phyloP scores from a whole-genome alignment of 164 flowering plant species.

The Kalanchoe fedtschenkoi region DNA sequence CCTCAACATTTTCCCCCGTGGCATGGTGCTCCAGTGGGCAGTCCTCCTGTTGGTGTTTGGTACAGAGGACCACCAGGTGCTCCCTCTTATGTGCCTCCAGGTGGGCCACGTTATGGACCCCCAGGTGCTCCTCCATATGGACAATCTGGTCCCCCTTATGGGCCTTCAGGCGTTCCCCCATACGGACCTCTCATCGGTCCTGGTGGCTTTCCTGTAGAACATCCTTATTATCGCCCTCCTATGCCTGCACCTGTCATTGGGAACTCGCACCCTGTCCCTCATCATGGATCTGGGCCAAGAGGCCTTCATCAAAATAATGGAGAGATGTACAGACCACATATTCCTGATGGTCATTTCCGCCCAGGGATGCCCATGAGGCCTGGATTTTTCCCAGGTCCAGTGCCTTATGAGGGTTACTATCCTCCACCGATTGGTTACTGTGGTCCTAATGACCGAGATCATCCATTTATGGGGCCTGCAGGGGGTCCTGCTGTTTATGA shows the following conservation, averaged over 20 bases:
- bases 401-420: conserved; percentile 74
- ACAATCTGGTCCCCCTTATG: conserved; percentile 67
- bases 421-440: conserved; percentile 65
- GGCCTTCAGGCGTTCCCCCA: conserved; percentile 27
- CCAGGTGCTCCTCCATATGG: conserved; percentile 5
- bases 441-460: conserved; percentile 52
- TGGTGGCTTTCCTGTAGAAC: conserved; percentile 74
- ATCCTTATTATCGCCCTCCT: conserved; percentile 65
- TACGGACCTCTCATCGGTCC: conserved; percentile 7
- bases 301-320: conserved; percentile 55
- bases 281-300: conserved; percentile 49
- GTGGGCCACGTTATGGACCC: conserved; percentile 11
- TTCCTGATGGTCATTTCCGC: conserved; percentile 57
- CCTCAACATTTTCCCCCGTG: conserved; percentile 66
- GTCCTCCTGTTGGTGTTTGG: conserved; percentile 72
- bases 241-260: conserved; percentile 44
- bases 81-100: conserved; percentile 59
- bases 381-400: conserved; percentile 68
- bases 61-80: conserved; percentile 69
- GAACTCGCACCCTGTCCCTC: conserved; percentile 48
- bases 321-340: conserved; percentile 57
- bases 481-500: conserved; percentile 52
- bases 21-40: conserved; percentile 57
- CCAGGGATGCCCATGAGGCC: conserved; percentile 80
- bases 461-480: conserved; percentile 48